Evolutionary conservation across 1,284 basidiomycete species (phyloP).

Genomic region (Malassezia psittaci): DNA sequence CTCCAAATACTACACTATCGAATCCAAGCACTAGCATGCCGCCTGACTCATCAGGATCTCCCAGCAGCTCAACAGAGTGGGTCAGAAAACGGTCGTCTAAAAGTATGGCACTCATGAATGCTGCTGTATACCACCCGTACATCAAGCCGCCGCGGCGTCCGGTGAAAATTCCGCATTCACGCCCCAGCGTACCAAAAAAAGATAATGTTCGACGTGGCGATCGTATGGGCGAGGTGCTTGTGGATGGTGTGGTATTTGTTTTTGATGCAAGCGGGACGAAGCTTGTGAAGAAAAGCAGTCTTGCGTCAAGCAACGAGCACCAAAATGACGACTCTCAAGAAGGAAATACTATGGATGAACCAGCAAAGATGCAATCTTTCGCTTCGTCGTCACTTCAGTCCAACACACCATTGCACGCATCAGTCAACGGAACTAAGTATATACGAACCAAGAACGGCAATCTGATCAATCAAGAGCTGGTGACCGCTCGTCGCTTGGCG

Average conservation of each 20-base stretch:
- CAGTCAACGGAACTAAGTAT: constrained; percentile 48
- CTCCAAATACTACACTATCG: background rate
- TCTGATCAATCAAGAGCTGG: constrained; percentile 45
- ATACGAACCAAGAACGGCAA: constrained; percentile 50
- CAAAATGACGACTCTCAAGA: background rate
- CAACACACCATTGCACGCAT: constrained; percentile 28
- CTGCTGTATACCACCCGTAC: constrained; percentile 10
- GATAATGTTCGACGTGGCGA: constrained; percentile 2
- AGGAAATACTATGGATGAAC: background rate
- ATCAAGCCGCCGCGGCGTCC: background rate
- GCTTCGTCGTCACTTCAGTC: no score
- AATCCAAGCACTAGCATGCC: background rate
- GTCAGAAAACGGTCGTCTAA: constrained; percentile 34
- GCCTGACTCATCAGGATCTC: background rate
- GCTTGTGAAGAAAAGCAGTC: constrained; percentile 46
- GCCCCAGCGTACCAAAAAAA: background rate
- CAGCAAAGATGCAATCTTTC: background rate
- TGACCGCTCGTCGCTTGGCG: constrained; percentile 32
- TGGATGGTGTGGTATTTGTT: constrained; percentile 52
- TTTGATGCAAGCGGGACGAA: constrained; percentile 52
- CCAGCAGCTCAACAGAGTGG: constrained; percentile 16
- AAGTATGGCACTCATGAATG: constrained; percentile 38
- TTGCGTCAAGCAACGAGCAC: background rate
- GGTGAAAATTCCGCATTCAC: background rate
- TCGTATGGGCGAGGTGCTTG: constrained; percentile 45